Evolutionary conservation across 768 basidiomycete genomes (phyloP).

Genomic region (Leccinum obscurum): DNA sequence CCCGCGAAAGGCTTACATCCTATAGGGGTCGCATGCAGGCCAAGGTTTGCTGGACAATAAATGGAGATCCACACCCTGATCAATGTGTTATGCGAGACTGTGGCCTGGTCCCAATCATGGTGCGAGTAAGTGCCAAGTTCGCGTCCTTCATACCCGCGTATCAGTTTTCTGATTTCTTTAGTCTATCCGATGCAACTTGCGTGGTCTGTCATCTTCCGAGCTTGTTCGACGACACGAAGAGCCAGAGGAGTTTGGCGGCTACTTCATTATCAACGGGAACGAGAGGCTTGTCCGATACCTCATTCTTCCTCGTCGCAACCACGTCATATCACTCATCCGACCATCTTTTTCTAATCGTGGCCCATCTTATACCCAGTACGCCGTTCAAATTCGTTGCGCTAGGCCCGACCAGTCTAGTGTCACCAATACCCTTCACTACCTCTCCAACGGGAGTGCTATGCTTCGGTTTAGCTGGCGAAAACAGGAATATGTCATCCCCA

Average conservation of each 20-base stretch:
- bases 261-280: slow-evolving; percentile 98
- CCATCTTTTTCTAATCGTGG: slow-evolving; percentile 92
- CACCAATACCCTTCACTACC: slow-evolving; percentile 97
- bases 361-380: slow-evolving; percentile 91
- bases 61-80: slow-evolving; percentile 59
- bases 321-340: slow-evolving; percentile 90
- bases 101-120: slow-evolving; percentile 95
- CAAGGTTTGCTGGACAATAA: slow-evolving; percentile 82
- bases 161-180: slow-evolving; percentile 31
- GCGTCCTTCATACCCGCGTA: neutral
- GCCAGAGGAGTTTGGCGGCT: slow-evolving; percentile 97
- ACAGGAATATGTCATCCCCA: slow-evolving; percentile 97
- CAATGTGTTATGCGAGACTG: slow-evolving; percentile 78
- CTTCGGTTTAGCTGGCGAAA: slow-evolving; percentile 96
- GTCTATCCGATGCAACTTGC: slow-evolving; percentile 94
- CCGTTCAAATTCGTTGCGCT: slow-evolving; percentile 93
- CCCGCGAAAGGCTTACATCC: slow-evolving; percentile 89
- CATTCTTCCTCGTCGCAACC: slow-evolving; percentile 93
- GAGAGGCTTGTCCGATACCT: slow-evolving; percentile 98
- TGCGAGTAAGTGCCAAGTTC: slow-evolving; percentile 63
- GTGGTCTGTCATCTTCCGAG: slow-evolving; percentile 77
- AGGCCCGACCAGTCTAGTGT: slow-evolving; percentile 89
- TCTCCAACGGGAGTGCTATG: slow-evolving; percentile 96
- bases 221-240: slow-evolving; percentile 93
- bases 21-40: slow-evolving; percentile 90